phyloP scores from a whole-genome alignment of 1,284 basidiomycete species.

The Cryptococcus sp. region DNA sequence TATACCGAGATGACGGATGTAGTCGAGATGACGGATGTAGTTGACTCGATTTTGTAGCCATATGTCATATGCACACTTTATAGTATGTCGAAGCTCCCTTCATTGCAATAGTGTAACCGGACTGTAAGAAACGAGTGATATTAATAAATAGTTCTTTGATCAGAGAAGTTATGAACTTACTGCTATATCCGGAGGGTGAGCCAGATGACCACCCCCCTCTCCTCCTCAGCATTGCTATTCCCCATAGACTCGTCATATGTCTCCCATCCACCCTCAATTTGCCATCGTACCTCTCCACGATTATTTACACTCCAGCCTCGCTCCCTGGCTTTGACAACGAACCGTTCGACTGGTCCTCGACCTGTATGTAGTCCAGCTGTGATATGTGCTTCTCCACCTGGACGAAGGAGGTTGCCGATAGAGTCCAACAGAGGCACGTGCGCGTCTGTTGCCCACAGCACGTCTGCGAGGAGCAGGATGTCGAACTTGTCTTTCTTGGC shows the following conservation, averaged over 20 bases:
- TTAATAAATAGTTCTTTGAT: neutral
- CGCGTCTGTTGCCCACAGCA: slow-evolving; percentile 42
- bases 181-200: slow-evolving; percentile 25
- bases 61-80: too few relatives aligned
- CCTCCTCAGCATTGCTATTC: slow-evolving; percentile 30
- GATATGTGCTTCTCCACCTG: slow-evolving; percentile 39
- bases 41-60: neutral
- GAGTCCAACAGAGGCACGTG: slow-evolving; percentile 43
- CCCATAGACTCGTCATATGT: slow-evolving; percentile 8
- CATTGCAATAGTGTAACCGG: too few relatives aligned
- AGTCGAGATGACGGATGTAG: too few relatives aligned
- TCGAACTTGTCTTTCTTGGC: slow-evolving; percentile 29
- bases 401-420: slow-evolving; percentile 32
- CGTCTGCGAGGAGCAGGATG: slow-evolving; percentile 46
- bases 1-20: neutral
- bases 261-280: slow-evolving; percentile 36
- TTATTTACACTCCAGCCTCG: slow-evolving; percentile 22
- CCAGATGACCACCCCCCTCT: slow-evolving; percentile 48
- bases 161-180: neutral
- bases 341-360: slow-evolving; percentile 44
- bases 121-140: too few relatives aligned
- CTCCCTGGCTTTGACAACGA: slow-evolving; percentile 26
- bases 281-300: slow-evolving; percentile 34
- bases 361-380: slow-evolving; percentile 51
- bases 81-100: too few relatives aligned